Evolutionary conservation across 768 basidiomycete genomes (phyloP).

Genomic region (Lactifluus volemus): DNA sequence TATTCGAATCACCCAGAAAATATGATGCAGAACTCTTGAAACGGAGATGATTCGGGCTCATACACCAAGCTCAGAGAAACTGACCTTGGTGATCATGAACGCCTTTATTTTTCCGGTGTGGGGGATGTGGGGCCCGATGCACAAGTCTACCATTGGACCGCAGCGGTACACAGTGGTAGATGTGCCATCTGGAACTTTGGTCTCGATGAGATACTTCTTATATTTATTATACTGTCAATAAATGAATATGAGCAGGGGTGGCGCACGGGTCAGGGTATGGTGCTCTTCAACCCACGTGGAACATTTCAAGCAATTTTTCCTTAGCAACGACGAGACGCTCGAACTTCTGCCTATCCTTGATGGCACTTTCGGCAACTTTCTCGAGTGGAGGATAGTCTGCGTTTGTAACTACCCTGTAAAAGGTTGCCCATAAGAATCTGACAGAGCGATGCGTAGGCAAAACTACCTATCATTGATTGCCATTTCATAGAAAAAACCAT

Average conservation of each 20-base stretch:
- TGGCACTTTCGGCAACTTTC: constrained; percentile 73
- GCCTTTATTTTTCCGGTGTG: constrained; percentile 98
- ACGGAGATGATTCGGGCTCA: neutral
- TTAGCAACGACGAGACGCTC: constrained; percentile 91
- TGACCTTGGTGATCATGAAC: constrained; percentile 90
- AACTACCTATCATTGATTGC: constrained; percentile 66
- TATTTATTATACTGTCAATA: constrained; percentile 88
- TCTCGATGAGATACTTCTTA: constrained; percentile 91
- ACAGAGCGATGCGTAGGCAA: neutral
- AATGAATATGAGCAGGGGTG: neutral
- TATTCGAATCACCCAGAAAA: constrained; percentile 89
- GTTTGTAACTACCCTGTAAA: constrained; percentile 58
- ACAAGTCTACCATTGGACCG: constrained; percentile 97
- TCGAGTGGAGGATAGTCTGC: constrained; percentile 86
- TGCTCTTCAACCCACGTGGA: constrained; percentile 45
- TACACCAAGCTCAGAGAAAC: neutral
- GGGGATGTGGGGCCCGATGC: constrained; percentile 94
- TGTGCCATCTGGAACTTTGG: constrained; percentile 92
- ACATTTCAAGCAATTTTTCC: constrained; percentile 95
- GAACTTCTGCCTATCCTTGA: constrained; percentile 97
- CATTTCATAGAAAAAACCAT: constrained; percentile 99
- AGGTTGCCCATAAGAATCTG: neutral
- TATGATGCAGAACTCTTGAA: constrained; percentile 90
- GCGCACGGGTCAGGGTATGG: neutral
- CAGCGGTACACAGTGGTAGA: constrained; percentile 98